Percentiles rank a stretch among this genome's conserved stretches.
Evolutionary conservation across 495 filamentous ascomycete genomes (phyloP).

Genomic region (Tirmania nivea): DNA sequence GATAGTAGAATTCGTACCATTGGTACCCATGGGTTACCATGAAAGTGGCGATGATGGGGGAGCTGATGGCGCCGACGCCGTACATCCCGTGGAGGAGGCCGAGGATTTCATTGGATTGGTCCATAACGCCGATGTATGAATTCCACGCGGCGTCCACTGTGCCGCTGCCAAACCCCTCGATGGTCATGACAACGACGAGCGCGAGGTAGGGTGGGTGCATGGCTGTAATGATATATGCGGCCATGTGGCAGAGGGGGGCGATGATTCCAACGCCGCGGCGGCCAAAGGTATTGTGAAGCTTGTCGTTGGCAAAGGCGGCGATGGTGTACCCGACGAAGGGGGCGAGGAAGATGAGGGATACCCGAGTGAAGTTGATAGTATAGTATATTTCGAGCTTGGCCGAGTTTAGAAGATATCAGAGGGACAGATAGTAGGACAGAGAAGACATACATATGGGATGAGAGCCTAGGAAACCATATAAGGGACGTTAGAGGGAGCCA

Average conservation of each 20-base stretch:
- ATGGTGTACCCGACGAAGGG: constrained; percentile 57
- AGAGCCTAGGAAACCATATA: background rate
- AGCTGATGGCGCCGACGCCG: constrained; percentile 48
- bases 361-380: constrained; percentile 42
- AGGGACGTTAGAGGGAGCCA: too few species aligned
- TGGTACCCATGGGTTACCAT: constrained; percentile 30
- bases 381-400: constrained; percentile 39
- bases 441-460: constrained; percentile 23
- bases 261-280: constrained; percentile 39
- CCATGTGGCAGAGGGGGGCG: constrained; percentile 27
- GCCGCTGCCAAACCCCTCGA: constrained; percentile 45
- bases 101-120: constrained; percentile 38
- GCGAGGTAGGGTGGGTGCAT: constrained; percentile 46
- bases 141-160: constrained; percentile 50
- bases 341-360: constrained; percentile 56
- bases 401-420: background rate
- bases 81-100: constrained; percentile 47
- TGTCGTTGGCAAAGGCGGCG: constrained; percentile 43
- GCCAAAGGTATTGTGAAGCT: constrained; percentile 35
- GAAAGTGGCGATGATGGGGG: constrained; percentile 48
- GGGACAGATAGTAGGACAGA: background rate
- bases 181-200: constrained; percentile 40
- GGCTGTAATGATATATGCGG: constrained; percentile 40
- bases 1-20: constrained; percentile 42
- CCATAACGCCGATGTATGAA: constrained; percentile 49